These are phyloP conservation scores for Prunus dulcis DNA, from an alignment of 306 rosid species.

Conservation along the genomic window DNA sequence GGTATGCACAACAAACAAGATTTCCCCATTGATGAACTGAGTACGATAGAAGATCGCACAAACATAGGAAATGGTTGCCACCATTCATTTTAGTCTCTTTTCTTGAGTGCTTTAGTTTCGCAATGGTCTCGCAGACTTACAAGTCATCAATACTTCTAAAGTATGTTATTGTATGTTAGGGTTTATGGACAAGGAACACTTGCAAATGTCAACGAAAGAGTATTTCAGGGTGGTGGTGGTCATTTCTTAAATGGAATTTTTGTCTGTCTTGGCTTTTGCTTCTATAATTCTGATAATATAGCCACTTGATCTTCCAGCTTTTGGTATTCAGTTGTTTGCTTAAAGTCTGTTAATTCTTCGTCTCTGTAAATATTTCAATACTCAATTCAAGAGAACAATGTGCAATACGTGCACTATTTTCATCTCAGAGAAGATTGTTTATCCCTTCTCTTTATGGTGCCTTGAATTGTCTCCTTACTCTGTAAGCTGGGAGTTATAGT, in stretches of 20 bases:
- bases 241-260: not conserved
- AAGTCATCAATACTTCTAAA: not conserved
- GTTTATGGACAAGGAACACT: not conserved
- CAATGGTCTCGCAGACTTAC: not conserved
- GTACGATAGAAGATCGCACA: too few relatives aligned
- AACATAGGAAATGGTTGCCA: not conserved
- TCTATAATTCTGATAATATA: too few relatives aligned
- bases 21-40: not conserved
- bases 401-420: not conserved
- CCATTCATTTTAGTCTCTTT: not conserved
- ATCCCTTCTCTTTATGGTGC: not conserved
- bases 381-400: not conserved
- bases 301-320: not conserved
- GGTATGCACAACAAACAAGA: not conserved
- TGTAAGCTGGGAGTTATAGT: not conserved
- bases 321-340: not conserved
- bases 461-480: not conserved
- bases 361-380: not conserved
- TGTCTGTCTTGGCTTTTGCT: too few relatives aligned
- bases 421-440: not conserved
- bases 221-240: not conserved
- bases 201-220: not conserved
- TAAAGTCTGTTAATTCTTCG: not conserved
- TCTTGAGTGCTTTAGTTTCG: not conserved
- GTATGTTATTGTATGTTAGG: not conserved